Evolutionary conservation across 1,284 basidiomycete genomes (phyloP).

Genomic region (Ceratobasidium sp.): DNA sequence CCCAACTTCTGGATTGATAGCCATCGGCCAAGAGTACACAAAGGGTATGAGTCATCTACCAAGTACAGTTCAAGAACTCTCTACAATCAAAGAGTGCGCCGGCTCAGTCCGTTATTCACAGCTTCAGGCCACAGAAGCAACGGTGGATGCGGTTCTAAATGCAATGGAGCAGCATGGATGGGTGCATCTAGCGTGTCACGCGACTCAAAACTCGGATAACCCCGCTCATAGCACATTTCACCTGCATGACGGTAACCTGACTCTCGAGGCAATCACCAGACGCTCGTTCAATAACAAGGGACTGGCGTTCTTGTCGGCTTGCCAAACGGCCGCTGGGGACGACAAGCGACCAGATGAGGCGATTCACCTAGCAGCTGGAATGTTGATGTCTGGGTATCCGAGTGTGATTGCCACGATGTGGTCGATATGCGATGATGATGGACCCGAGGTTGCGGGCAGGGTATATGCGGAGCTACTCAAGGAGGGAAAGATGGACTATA

Average conservation of each 20-base stretch:
- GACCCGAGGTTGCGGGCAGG: conserved; percentile 2
- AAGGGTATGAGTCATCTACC: not conserved
- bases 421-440: conserved; percentile 27
- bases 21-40: conserved; percentile 1
- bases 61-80: not conserved
- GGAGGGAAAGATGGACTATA: not conserved
- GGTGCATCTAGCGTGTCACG: conserved; percentile 27
- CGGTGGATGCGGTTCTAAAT: not conserved
- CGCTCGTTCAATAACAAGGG: not conserved
- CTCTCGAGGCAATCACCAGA: not conserved
- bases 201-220: not conserved
- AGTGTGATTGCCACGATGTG: conserved; percentile 26
- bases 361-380: conserved; percentile 32
- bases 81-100: not conserved
- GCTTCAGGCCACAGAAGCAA: not conserved
- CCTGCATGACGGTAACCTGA: conserved; percentile 5
- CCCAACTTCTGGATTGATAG: not conserved
- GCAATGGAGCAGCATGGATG: conserved; percentile 12
- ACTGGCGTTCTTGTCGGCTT: conserved; percentile 35
- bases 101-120: not conserved
- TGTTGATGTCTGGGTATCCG: conserved; percentile 30
- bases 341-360: conserved; percentile 19
- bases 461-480: conserved; percentile 19
- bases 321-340: conserved; percentile 29
- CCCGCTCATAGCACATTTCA: conserved; percentile 3